These are phyloP conservation scores for Lagenaria siceraria DNA, from an alignment of 306 rosid genomes.

Conservation along the genomic window DNA sequence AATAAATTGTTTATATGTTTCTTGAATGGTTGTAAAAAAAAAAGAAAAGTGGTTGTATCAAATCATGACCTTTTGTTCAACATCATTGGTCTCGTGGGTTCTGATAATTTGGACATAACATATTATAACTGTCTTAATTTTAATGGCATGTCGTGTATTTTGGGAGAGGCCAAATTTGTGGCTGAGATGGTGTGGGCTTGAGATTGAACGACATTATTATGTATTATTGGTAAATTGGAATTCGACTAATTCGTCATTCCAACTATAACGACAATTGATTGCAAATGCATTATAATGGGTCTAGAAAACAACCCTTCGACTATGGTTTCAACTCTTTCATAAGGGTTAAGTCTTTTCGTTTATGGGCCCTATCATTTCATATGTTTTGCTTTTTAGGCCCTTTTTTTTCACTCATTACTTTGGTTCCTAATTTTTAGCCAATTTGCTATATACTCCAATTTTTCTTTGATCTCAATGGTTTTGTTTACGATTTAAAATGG, in stretches of 20 bases:
- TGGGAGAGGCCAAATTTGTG: not conserved
- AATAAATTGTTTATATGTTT: no score
- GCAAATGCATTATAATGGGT: not conserved
- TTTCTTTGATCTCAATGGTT: no score
- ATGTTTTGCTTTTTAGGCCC: not conserved
- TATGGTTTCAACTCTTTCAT: not conserved
- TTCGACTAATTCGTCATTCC: not conserved
- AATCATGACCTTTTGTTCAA: not conserved
- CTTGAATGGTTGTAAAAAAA: no score
- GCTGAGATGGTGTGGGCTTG: not conserved
- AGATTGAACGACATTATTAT: not conserved
- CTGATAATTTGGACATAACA: not conserved
- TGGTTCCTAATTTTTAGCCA: no score
- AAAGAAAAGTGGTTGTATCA: no score
- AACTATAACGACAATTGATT: constrained; percentile 5
- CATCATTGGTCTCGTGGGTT: not conserved
- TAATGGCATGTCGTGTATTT: not conserved
- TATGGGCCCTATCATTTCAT: not conserved
- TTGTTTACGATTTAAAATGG: no score
- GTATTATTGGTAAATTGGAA: not conserved
- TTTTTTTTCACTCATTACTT: not conserved
- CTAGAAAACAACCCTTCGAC: not conserved
- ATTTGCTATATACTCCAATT: no score
- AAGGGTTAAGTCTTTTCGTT: not conserved
- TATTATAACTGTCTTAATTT: not conserved